Conservation (phyloP, 169 alveolate genomes). For the Perkinsus chesapeaki region DNA sequence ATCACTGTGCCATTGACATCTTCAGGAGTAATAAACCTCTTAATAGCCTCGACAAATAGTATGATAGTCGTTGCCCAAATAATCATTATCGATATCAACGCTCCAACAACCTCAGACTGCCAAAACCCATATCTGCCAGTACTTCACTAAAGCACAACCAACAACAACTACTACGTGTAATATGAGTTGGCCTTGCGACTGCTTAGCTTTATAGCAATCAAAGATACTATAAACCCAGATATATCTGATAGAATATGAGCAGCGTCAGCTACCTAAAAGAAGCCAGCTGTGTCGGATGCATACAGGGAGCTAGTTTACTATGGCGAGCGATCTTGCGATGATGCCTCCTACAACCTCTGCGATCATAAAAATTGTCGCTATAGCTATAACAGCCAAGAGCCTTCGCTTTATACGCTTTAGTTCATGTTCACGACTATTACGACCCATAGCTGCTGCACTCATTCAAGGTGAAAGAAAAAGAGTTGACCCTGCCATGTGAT, state of each 20-base stretch:
- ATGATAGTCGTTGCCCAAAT: slow-evolving; percentile 72
- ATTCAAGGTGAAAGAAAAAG: not conserved
- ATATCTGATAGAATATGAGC: slow-evolving; percentile 80
- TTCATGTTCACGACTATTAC: not conserved
- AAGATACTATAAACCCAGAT: slow-evolving; percentile 64
- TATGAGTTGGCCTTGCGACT: slow-evolving; percentile 48
- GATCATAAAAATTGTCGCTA: slow-evolving; percentile 9
- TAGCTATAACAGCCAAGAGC: not conserved
- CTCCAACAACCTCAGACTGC: slow-evolving; percentile 82
- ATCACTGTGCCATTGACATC: not conserved
- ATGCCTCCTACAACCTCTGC: slow-evolving; percentile 53
- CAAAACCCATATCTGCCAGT: slow-evolving; percentile 53
- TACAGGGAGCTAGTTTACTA: not conserved
- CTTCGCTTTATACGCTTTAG: not conserved
- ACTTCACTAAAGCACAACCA: not conserved
- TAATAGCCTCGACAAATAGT: slow-evolving; percentile 67
- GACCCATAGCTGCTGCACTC: not conserved
- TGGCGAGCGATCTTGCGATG: slow-evolving; percentile 52
- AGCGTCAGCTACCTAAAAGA: slow-evolving; percentile 59
- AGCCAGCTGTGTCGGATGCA: not conserved
- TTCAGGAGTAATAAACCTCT: slow-evolving; percentile 52
- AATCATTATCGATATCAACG: slow-evolving; percentile 63
- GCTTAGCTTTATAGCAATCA: slow-evolving; percentile 55
- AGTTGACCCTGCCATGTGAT: not conserved
- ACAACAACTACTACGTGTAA: slow-evolving; percentile 24